Conservation (phyloP, 257 asterid species). For the Lantana camara region DNA sequence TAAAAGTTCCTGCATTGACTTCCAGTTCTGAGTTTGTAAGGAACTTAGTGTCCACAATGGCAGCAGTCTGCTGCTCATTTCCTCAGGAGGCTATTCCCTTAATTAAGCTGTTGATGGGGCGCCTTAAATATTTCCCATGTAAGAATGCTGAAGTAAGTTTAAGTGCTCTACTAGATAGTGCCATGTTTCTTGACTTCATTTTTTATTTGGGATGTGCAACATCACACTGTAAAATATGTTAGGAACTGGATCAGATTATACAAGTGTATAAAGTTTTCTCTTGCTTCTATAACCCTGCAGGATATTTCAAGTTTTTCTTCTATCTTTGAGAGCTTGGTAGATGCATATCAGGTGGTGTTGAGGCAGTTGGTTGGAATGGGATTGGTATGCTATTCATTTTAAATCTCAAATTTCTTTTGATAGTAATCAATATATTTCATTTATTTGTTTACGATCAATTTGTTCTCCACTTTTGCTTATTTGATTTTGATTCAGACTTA, state of each 20-base stretch:
- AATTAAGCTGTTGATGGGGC: conserved; percentile 57
- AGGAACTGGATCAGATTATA: conserved; percentile 17
- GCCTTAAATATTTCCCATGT: conserved; percentile 63
- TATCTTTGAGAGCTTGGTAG: conserved; percentile 62
- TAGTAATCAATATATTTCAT: conserved; percentile 2
- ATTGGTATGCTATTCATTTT: conserved; percentile 50
- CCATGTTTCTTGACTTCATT: conserved; percentile 18
- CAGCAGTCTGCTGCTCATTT: conserved; percentile 71
- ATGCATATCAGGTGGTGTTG: conserved; percentile 74
- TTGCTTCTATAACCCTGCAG: conserved; percentile 43
- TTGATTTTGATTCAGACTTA: conserved; percentile 25
- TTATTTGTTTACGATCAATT: conserved; percentile 21
- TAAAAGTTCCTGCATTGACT: conserved; percentile 46
- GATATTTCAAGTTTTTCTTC: conserved; percentile 49
- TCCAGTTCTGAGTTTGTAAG: conserved; percentile 48
- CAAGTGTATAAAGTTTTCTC: conserved; percentile 6
- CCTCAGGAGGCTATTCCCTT: conserved; percentile 75
- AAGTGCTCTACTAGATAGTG: conserved; percentile 20
- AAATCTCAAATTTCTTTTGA: conserved; percentile 20
- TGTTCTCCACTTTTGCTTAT: conserved; percentile 9
- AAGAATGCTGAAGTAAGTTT: conserved; percentile 73
- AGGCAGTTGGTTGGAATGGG: conserved; percentile 67
- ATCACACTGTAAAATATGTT: conserved; percentile 15
- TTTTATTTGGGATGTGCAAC: conserved; percentile 18
- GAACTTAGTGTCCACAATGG: conserved; percentile 63